A percentile compares a stretch with the other conserved stretches of the same genome.
phyloP scores from a whole-genome alignment of 331 rosid species.

The Ulmus americana region DNA sequence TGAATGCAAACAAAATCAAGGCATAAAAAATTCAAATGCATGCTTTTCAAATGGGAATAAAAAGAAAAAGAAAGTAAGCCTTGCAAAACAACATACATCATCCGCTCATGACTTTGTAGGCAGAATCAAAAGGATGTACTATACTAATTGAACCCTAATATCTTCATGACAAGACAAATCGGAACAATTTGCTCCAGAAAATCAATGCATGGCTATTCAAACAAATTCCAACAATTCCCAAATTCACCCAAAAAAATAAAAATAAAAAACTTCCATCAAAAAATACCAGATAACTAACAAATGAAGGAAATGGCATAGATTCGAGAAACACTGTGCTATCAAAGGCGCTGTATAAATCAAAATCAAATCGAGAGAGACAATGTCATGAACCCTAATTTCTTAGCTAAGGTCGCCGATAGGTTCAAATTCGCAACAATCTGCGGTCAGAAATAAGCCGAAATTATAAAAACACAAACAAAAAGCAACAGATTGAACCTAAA shows the following conservation, averaged over 20 bases:
- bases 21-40: neutral
- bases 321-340: neutral
- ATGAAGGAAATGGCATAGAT: neutral
- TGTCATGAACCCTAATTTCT: slow-evolving; percentile 25
- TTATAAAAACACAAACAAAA: slow-evolving; percentile 6
- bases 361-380: neutral
- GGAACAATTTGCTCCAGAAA: slow-evolving; percentile 7
- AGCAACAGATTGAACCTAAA: slow-evolving; percentile 13
- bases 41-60: neutral
- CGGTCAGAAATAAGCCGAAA: slow-evolving; percentile 14
- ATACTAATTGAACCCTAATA: neutral
- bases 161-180: slow-evolving; percentile 8
- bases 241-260: neutral
- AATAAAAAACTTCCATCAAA: neutral
- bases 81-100: neutral
- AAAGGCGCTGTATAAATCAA: neutral
- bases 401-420: neutral
- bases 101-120: neutral
- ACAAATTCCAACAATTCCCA: neutral
- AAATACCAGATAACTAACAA: slow-evolving; percentile 6
- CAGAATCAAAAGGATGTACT: neutral
- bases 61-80: neutral
- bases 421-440: slow-evolving; percentile 20
- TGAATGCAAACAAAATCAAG: neutral
- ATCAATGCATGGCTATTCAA: neutral